These are phyloP conservation scores for Vicia villosa DNA, from an alignment of 306 rosid species.

Conservation along the genomic window DNA sequence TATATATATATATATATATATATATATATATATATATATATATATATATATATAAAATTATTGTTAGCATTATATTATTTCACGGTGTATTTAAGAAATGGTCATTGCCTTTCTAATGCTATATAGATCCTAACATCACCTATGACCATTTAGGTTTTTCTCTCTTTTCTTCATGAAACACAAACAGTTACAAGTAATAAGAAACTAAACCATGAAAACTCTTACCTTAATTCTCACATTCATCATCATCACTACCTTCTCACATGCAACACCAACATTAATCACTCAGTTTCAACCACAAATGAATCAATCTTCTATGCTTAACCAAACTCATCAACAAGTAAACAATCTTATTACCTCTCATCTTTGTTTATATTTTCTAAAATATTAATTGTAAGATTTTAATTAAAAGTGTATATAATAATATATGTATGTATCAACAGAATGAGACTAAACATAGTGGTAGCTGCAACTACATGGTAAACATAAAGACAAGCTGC, in stretches of 20 bases:
- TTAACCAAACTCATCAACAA: not conserved
- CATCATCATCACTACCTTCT: slow-evolving; percentile 13
- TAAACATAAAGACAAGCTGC: slow-evolving; percentile 69
- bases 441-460: slow-evolving; percentile 39
- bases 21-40: too few species aligned
- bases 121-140: not conserved
- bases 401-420: not conserved
- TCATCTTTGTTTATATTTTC: too few species aligned
- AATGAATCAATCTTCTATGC: slow-evolving; percentile 43
- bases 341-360: not conserved
- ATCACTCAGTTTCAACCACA: slow-evolving; percentile 46
- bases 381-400: too few species aligned
- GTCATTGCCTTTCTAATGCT: not conserved
- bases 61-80: not conserved
- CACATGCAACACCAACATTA: slow-evolving; percentile 39
- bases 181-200: not conserved
- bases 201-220: slow-evolving; percentile 18
- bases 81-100: not conserved
- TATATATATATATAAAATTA: too few species aligned
- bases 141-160: not conserved
- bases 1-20: too few species aligned
- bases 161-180: not conserved
- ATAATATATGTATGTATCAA: not conserved
- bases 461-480: slow-evolving; percentile 60
- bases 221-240: slow-evolving; percentile 3